These are phyloP conservation scores for Tieghemostelium lacteum DNA, from an alignment of 78 protist genomes.

Conservation along the genomic window DNA sequence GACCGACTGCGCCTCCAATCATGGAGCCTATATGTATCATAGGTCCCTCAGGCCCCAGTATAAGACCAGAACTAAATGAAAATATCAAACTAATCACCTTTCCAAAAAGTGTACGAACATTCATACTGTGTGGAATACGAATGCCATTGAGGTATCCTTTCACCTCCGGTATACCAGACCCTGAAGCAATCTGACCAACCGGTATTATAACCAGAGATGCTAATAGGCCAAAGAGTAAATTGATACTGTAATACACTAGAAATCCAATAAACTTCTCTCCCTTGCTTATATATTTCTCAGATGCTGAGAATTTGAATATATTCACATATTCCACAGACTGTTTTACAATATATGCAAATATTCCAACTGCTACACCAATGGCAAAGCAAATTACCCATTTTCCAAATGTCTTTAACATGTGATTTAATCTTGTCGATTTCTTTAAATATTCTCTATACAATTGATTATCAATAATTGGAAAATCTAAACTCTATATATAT, in stretches of 20 bases:
- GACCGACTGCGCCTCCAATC: slow-evolving; percentile 89
- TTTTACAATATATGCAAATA: slow-evolving; percentile 56
- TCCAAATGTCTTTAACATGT: slow-evolving; percentile 64
- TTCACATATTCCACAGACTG: slow-evolving; percentile 38
- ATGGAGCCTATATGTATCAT: slow-evolving; percentile 94
- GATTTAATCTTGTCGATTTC: slow-evolving; percentile 35
- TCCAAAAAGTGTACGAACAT: slow-evolving; percentile 82
- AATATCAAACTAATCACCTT: slow-evolving; percentile 81
- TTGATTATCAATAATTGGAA: slow-evolving; percentile 75
- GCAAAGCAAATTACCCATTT: slow-evolving; percentile 75
- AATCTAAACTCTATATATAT: slow-evolving; percentile 69
- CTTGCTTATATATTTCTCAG: slow-evolving; percentile 26
- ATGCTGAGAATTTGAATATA: slow-evolving; percentile 18
- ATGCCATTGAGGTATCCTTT: slow-evolving; percentile 94
- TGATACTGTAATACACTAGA: slow-evolving; percentile 62
- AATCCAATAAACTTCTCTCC: slow-evolving; percentile 43
- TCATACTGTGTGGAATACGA: slow-evolving; percentile 86
- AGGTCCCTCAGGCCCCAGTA: slow-evolving; percentile 93
- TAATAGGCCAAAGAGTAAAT: slow-evolving; percentile 49
- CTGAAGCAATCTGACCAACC: slow-evolving; percentile 84
- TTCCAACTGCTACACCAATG: slow-evolving; percentile 77
- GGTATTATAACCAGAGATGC: slow-evolving; percentile 75
- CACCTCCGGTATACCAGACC: slow-evolving; percentile 95
- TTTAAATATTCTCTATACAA: slow-evolving; percentile 48
- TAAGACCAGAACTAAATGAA: slow-evolving; percentile 82